Evolutionary conservation across 2,329 filamentous ascomycete species (phyloP).

Genomic region (Trichoderma pleuroti): DNA sequence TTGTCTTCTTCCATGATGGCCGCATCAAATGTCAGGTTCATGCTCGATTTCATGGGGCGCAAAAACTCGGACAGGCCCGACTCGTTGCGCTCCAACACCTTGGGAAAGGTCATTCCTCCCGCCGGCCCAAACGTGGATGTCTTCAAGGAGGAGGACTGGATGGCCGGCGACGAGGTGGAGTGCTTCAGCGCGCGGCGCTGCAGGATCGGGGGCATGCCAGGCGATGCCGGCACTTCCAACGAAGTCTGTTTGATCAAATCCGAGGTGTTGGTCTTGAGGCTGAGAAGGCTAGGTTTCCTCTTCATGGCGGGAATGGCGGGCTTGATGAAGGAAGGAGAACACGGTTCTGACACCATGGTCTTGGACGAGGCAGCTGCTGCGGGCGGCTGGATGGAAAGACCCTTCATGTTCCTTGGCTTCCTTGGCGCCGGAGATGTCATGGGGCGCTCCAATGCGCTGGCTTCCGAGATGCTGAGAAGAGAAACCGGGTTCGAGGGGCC

Average conservation of each 20-base stretch:
- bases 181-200: constrained; percentile 63
- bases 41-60: constrained; percentile 47
- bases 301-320: constrained; percentile 67
- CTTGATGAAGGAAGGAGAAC: constrained; percentile 76
- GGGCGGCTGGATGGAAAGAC: constrained; percentile 70
- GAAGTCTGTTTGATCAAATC: constrained; percentile 49
- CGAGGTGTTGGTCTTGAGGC: constrained; percentile 67
- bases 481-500: constrained; percentile 39
- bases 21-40: constrained; percentile 37
- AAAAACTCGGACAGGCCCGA: constrained; percentile 57
- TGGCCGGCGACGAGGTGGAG: constrained; percentile 64
- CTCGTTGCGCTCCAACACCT: constrained; percentile 57
- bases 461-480: constrained; percentile 42
- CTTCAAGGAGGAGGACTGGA: constrained; percentile 56
- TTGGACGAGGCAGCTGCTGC: constrained; percentile 44
- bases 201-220: constrained; percentile 55
- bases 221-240: constrained; percentile 54
- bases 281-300: constrained; percentile 74
- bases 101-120: constrained; percentile 63
- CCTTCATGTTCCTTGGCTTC: constrained; percentile 79
- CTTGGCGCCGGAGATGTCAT: constrained; percentile 68
- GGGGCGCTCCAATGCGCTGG: constrained; percentile 47
- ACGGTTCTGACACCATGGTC: constrained; percentile 59
- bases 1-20: constrained; percentile 50
- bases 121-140: constrained; percentile 58